Conservation (phyloP, 2,329 filamentous ascomycete species). For the Gliomastix tumulicola region DNA sequence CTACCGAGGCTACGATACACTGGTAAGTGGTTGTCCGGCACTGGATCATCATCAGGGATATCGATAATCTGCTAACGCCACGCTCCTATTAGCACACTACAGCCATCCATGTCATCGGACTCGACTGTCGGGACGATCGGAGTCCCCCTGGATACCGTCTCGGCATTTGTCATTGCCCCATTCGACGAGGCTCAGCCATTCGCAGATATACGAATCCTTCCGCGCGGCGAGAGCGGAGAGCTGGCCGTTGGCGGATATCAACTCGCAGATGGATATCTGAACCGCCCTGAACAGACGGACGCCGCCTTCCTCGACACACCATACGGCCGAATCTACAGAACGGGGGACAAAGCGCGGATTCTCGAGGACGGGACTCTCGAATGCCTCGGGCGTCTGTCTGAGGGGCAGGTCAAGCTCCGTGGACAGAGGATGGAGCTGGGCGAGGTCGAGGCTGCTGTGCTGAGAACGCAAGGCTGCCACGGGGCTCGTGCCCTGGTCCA, state of each 20-base stretch:
- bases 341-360: constrained; percentile 75
- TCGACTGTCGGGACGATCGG: constrained; percentile 67
- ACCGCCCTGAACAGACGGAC: constrained; percentile 68
- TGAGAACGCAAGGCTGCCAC: constrained; percentile 55
- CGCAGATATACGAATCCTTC: constrained; percentile 43
- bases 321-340: constrained; percentile 71
- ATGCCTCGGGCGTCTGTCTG: constrained; percentile 71
- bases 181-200: constrained; percentile 14
- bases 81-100: constrained; percentile 57
- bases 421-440: constrained; percentile 79
- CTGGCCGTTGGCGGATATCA: constrained; percentile 76
- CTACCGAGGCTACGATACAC: constrained; percentile 87
- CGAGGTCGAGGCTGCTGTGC: constrained; percentile 66
- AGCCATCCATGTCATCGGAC: constrained; percentile 49
- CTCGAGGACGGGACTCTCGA: constrained; percentile 64
- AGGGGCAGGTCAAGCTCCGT: constrained; percentile 79
- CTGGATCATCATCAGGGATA: too few species aligned
- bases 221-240: constrained; percentile 65
- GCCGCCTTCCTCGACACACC: constrained; percentile 62
- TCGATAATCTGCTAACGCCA: too few species aligned
- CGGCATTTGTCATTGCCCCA: constrained; percentile 61
- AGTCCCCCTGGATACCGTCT: constrained; percentile 72
- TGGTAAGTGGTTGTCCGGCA: too few species aligned
- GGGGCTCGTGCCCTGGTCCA: constrained; percentile 62
- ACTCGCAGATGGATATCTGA: constrained; percentile 74